These are phyloP conservation scores for Picea glauca DNA, from an alignment of 75 land plant species.

Conservation along the genomic window DNA sequence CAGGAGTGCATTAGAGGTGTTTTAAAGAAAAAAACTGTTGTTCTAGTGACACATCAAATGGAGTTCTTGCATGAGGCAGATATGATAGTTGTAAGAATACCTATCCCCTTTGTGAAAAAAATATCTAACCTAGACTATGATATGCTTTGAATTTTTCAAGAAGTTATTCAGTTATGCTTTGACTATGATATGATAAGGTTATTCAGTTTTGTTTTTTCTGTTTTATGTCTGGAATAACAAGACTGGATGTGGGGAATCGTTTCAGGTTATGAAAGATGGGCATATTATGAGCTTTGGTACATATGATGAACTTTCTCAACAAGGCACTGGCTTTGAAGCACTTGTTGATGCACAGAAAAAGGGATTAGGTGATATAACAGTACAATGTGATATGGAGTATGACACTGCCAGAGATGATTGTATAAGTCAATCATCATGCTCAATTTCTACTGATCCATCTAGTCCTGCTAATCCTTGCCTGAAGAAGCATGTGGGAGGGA, in stretches of 20 bases:
- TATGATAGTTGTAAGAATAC: constrained; percentile 27
- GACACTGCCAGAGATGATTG: background rate
- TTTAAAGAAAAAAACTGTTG: constrained; percentile 30
- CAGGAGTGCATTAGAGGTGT: constrained; percentile 39
- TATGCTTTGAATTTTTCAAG: background rate
- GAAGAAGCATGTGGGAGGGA: background rate
- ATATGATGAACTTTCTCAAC: constrained; percentile 16
- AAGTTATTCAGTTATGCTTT: no score
- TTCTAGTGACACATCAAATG: constrained; percentile 46
- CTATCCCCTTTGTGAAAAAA: background rate
- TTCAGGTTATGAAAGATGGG: constrained; percentile 36
- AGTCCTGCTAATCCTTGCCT: background rate
- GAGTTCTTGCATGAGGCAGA: constrained; percentile 37
- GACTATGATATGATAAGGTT: background rate
- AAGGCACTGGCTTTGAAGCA: constrained; percentile 22
- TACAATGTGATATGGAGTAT: constrained; percentile 3
- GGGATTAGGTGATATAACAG: constrained; percentile 19
- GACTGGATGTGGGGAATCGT: background rate
- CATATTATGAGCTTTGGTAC: constrained; percentile 27
- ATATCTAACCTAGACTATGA: background rate
- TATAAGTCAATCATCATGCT: constrained; percentile 4
- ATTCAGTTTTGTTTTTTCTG: background rate
- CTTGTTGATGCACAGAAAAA: constrained; percentile 30
- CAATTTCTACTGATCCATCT: constrained; percentile 1
- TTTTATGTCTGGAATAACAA: background rate